phyloP scores from a whole-genome alignment of 192 early-diverging fungal species.

The Pecoramyces ruminantium region DNA sequence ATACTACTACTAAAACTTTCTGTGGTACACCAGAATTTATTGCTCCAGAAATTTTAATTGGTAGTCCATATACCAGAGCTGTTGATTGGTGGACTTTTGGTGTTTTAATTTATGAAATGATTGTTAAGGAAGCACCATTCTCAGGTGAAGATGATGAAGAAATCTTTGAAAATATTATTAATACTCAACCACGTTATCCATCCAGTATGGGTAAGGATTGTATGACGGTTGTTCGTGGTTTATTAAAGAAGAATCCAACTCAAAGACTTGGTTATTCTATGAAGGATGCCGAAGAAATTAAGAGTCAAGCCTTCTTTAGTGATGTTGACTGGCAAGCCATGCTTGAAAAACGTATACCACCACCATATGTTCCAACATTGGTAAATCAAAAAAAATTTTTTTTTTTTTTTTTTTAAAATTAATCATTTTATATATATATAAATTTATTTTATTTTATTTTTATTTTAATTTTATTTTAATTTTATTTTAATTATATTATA shows the following conservation, averaged over 20 bases:
- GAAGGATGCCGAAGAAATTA: not conserved
- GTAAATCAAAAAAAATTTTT: constrained; percentile 14
- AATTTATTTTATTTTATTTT: no score
- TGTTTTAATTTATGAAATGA: constrained; percentile 79
- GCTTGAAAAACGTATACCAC: constrained; percentile 61
- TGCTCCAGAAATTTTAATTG: constrained; percentile 93
- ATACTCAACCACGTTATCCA: constrained; percentile 87
- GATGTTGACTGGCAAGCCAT: constrained; percentile 94
- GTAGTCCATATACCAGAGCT: constrained; percentile 84
- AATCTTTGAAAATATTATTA: constrained; percentile 93
- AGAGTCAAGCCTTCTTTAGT: constrained; percentile 60
- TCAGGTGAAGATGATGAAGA: constrained; percentile 91
- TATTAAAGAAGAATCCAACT: not conserved
- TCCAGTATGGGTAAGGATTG: constrained; percentile 85
- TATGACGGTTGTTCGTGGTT: constrained; percentile 60
- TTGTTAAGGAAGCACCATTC: constrained; percentile 51
- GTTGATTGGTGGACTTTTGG: constrained; percentile 99
- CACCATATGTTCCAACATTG: constrained; percentile 83
- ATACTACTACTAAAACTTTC: constrained; percentile 82
- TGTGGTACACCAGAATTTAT: constrained; percentile 98
- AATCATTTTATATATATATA: not conserved
- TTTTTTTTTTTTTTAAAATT: not conserved
- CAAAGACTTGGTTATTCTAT: not conserved
- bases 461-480: no score
- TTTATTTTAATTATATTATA: not conserved